Evolutionary conservation across 148 eudicot genomes (phyloP).

Genomic region (Rhododendron ovatum): DNA sequence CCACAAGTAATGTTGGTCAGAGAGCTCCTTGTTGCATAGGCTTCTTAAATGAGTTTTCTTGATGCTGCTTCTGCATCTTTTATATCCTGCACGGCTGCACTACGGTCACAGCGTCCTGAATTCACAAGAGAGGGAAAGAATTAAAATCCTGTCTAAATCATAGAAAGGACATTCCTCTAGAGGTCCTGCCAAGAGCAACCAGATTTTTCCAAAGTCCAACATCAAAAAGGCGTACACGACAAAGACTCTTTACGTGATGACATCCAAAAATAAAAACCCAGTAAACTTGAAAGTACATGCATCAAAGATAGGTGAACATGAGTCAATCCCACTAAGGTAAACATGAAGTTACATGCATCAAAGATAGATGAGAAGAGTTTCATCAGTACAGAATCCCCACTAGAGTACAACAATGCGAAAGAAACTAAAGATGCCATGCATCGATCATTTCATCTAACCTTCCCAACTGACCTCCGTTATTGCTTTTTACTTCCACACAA

Average conservation of each 20-base stretch:
- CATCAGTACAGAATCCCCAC: neutral
- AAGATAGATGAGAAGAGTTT: neutral
- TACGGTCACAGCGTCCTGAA: constrained; percentile 68
- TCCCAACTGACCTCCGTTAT: neutral
- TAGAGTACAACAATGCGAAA: neutral
- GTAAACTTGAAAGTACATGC: neutral
- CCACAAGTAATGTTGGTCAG: constrained; percentile 76
- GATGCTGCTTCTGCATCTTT: constrained; percentile 68
- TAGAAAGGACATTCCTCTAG: neutral
- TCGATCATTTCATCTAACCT: neutral
- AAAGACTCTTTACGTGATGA: neutral
- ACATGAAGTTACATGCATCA: neutral
- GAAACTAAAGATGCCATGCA: neutral
- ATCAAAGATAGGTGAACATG: neutral
- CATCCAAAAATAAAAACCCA: neutral
- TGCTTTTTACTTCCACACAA: neutral
- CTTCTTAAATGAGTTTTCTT: constrained; percentile 56
- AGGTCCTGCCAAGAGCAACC: neutral
- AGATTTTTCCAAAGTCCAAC: neutral
- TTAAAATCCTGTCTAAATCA: neutral
- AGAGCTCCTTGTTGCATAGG: constrained; percentile 61
- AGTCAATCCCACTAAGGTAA: neutral
- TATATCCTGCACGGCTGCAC: constrained; percentile 34
- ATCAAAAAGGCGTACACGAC: neutral
- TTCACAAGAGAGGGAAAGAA: neutral